These are phyloP conservation scores for Lactifluus echinatus DNA, from an alignment of 768 basidiomycete species.

Conservation along the genomic window DNA sequence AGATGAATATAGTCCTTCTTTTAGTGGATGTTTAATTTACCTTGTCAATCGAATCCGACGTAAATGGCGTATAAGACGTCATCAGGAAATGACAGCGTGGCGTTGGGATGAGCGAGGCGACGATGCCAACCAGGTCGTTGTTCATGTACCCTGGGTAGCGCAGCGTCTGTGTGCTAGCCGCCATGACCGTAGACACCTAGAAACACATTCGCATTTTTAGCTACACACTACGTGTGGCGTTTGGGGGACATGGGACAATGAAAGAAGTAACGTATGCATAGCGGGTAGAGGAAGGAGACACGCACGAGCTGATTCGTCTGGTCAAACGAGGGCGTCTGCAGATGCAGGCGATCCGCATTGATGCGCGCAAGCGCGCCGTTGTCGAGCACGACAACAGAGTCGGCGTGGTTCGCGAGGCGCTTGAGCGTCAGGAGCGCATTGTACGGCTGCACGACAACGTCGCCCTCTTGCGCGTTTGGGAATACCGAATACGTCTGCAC, in stretches of 20 bases:
- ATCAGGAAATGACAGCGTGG: slow-evolving; percentile 97
- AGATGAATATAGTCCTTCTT: background rate
- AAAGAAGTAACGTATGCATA: too few relatives aligned
- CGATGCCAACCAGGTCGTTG: slow-evolving; percentile 95
- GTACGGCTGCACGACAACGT: slow-evolving; percentile 98
- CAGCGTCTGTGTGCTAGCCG: slow-evolving; percentile 92
- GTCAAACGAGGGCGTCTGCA: slow-evolving; percentile 81
- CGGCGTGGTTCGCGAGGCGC: slow-evolving; percentile 90
- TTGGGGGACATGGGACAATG: background rate
- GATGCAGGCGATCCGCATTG: slow-evolving; percentile 83
- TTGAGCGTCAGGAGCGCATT: slow-evolving; percentile 92
- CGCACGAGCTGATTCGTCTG: slow-evolving; percentile 83
- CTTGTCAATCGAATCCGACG: slow-evolving; percentile 94
- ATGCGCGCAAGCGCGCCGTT: slow-evolving; percentile 91
- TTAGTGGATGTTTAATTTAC: slow-evolving; percentile 30
- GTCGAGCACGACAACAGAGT: slow-evolving; percentile 94
- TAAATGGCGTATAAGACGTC: slow-evolving; percentile 98
- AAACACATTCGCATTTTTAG: too few relatives aligned
- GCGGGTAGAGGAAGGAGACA: background rate
- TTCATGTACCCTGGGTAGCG: slow-evolving; percentile 99
- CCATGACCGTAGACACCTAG: slow-evolving; percentile 95
- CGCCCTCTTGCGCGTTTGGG: slow-evolving; percentile 86
- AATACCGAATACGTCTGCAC: slow-evolving; percentile 99
- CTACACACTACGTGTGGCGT: too few relatives aligned
- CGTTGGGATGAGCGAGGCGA: slow-evolving; percentile 93